A percentile compares a stretch with the other conserved stretches of the same genome.
Conservation (phyloP, 768 basidiomycete genomes). For the Amanita brunnescens region DNA sequence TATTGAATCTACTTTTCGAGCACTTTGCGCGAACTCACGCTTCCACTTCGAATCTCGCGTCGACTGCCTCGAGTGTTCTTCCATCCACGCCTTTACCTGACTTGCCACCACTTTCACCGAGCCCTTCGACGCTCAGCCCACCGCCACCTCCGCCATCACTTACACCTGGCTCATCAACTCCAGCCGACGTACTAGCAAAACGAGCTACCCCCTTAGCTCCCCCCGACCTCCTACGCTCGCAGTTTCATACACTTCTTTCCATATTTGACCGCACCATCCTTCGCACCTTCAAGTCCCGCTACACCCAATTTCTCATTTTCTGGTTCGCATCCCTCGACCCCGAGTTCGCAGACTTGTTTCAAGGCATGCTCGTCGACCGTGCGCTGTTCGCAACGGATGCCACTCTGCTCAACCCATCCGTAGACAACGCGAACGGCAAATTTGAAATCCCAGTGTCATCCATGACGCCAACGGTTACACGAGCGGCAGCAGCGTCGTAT, state of each 20-base stretch:
- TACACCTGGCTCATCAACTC: slow-evolving; percentile 16
- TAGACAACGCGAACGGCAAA: background rate
- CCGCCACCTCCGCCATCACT: background rate
- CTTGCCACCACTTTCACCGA: slow-evolving; percentile 25
- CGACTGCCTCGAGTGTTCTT: slow-evolving; percentile 11
- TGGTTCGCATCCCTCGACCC: slow-evolving; percentile 89
- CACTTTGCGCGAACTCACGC: slow-evolving; percentile 57
- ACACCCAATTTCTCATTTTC: slow-evolving; percentile 95
- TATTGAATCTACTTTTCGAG: slow-evolving; percentile 77
- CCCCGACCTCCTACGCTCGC: slow-evolving; percentile 32
- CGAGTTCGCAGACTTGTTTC: slow-evolving; percentile 87
- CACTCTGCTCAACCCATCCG: slow-evolving; percentile 7
- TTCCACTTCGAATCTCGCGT: background rate
- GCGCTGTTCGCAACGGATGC: slow-evolving; percentile 49
- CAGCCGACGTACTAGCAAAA: slow-evolving; percentile 16
- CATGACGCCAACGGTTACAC: slow-evolving; percentile 59
- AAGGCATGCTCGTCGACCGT: slow-evolving; percentile 88
- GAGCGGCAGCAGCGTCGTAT: slow-evolving; percentile 90
- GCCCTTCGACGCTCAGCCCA: background rate
- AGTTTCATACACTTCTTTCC: slow-evolving; percentile 82
- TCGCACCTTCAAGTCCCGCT: slow-evolving; percentile 93
- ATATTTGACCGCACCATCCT: slow-evolving; percentile 94
- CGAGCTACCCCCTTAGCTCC: background rate
- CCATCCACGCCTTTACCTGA: slow-evolving; percentile 23
- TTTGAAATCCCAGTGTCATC: slow-evolving; percentile 20